These are phyloP conservation scores for Sclerotinia sclerotiorum DNA, from an alignment of 2,329 filamentous ascomycete genomes.

Conservation along the genomic window DNA sequence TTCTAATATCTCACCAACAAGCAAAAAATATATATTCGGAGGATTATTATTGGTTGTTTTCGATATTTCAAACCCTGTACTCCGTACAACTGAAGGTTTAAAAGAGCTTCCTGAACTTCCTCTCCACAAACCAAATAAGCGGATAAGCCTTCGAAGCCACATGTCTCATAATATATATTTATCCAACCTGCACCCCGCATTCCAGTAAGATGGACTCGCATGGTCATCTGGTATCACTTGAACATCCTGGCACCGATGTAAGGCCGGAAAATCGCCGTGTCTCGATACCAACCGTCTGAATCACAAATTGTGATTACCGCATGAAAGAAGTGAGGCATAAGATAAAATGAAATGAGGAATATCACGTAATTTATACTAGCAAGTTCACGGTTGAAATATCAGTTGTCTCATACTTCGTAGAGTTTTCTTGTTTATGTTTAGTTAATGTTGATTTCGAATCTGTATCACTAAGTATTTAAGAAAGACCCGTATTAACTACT, in stretches of 20 bases:
- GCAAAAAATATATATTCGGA: background rate
- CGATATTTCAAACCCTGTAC: background rate
- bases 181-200: constrained; percentile 21
- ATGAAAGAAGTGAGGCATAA: background rate
- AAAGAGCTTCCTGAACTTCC: background rate
- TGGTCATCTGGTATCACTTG: constrained; percentile 21
- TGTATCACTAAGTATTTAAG: background rate
- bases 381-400: background rate
- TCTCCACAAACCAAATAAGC: constrained; percentile 13
- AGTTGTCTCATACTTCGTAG: background rate
- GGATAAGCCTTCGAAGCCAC: constrained; percentile 16
- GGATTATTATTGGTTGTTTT: background rate
- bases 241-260: constrained; percentile 20
- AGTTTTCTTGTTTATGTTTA: background rate
- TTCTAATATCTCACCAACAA: background rate
- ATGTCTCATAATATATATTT: constrained; percentile 16
- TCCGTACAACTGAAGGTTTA: constrained; percentile 3
- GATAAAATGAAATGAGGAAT: background rate
- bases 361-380: background rate
- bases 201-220: constrained; percentile 14
- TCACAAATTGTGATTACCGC: background rate
- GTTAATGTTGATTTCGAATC: background rate
- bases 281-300: constrained; percentile 14
- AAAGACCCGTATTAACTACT: background rate
- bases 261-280: constrained; percentile 19